Percentiles rank a stretch among this genome's conserved stretches.
Evolutionary conservation across 257 asterid genomes (phyloP).

Genomic region (Nicotiana noctiflora): DNA sequence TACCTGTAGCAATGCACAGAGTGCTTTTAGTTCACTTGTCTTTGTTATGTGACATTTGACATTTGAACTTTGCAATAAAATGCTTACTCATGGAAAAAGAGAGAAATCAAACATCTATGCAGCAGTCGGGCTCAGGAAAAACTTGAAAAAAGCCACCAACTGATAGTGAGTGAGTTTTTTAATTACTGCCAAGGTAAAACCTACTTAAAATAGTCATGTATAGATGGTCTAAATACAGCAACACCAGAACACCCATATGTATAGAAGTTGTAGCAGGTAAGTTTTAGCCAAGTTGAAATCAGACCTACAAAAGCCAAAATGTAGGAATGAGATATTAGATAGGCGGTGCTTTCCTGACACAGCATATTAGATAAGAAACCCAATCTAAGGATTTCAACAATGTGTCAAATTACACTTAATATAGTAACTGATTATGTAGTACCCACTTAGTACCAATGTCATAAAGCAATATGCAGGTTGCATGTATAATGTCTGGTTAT

Average conservation of each 20-base stretch:
- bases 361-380: not conserved
- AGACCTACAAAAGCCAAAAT: not conserved
- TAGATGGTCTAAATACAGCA: not conserved
- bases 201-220: not conserved
- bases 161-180: not conserved
- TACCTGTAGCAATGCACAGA: conserved; percentile 46
- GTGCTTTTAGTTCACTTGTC: not conserved
- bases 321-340: not conserved
- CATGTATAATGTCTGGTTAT: not conserved
- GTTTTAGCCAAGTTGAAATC: not conserved
- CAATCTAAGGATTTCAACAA: not conserved
- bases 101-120: not conserved
- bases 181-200: not conserved
- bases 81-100: not conserved
- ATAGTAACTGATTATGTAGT: not conserved
- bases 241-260: not conserved
- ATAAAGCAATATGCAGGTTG: not conserved
- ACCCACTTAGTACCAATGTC: not conserved
- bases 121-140: not conserved
- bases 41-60: not conserved
- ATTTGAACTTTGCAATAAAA: not conserved
- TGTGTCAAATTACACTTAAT: not conserved
- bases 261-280: not conserved
- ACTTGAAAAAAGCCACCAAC: not conserved
- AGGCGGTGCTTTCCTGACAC: not conserved